These are phyloP conservation scores for Fennellomyces sp. DNA, from an alignment of 371 early-diverging fungal genomes.

Conservation along the genomic window DNA sequence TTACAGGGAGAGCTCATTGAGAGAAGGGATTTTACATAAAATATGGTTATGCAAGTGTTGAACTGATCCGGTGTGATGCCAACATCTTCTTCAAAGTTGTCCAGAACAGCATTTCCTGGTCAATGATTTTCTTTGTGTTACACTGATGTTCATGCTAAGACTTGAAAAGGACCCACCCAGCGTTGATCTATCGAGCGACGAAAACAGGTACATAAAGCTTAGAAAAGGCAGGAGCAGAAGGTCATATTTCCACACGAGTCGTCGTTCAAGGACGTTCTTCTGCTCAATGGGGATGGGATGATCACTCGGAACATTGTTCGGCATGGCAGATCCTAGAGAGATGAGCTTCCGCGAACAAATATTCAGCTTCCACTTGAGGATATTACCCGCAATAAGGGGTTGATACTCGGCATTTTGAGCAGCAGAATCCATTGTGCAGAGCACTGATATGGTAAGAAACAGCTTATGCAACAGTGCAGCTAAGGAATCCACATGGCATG, in stretches of 20 bases:
- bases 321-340: not conserved
- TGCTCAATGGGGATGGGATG: not conserved
- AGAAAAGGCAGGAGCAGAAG: conserved; percentile 48
- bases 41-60: conserved; percentile 47
- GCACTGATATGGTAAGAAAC: conserved; percentile 24
- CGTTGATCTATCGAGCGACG: conserved; percentile 53
- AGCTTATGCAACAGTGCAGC: too few species aligned
- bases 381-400: conserved; percentile 3
- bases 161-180: conserved; percentile 27
- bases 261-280: not conserved
- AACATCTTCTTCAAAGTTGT: conserved; percentile 51
- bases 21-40: conserved; percentile 27
- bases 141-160: not conserved
- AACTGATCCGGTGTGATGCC: conserved; percentile 50
- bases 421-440: conserved; percentile 50
- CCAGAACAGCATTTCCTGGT: conserved; percentile 49
- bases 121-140: not conserved
- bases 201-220: conserved; percentile 54
- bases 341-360: too few species aligned
- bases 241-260: conserved; percentile 50
- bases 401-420: conserved; percentile 50
- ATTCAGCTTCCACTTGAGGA: too few species aligned
- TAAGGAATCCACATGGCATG: conserved; percentile 3
- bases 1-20: not conserved
- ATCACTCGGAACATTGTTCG: too few species aligned